Evolutionary conservation across 306 rosid genomes (phyloP).

Genomic region (Albizia julibrissin): DNA sequence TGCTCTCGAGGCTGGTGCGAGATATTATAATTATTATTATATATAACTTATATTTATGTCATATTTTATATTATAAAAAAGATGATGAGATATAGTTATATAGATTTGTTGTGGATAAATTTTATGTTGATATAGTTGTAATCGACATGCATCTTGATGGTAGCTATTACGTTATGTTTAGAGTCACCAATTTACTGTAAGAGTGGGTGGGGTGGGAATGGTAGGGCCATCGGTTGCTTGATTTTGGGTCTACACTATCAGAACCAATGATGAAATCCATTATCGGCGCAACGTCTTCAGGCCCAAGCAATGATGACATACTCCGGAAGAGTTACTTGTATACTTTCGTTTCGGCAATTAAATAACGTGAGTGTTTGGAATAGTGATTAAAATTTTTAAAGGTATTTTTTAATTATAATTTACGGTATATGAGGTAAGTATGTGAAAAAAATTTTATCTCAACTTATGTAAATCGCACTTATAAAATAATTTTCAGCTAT

Average conservation of each 20-base stretch:
- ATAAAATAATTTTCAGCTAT: no score
- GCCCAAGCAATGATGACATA: background rate
- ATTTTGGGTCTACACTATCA: background rate
- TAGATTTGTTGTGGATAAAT: background rate
- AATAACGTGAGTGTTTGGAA: no score
- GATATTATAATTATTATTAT: no score
- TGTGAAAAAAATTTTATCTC: no score
- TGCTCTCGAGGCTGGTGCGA: no score
- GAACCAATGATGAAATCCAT: slow-evolving; percentile 4
- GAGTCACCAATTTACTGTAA: background rate
- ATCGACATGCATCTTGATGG: background rate
- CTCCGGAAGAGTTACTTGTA: background rate
- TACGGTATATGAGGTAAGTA: no score
- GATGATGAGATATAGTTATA: background rate
- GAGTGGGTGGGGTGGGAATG: background rate
- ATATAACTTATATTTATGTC: no score
- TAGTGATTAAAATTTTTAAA: no score
- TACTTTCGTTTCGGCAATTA: no score
- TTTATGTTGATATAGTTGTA: background rate
- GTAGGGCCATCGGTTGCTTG: slow-evolving; percentile 14
- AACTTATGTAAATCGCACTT: no score
- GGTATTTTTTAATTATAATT: no score
- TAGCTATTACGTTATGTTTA: background rate
- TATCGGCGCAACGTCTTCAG: background rate
- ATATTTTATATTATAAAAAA: background rate